A percentile compares a stretch with the other conserved stretches of the same genome.
These are phyloP conservation scores for Cairneyella variabilis DNA, from an alignment of 495 filamentous ascomycete genomes.

Conservation along the genomic window DNA sequence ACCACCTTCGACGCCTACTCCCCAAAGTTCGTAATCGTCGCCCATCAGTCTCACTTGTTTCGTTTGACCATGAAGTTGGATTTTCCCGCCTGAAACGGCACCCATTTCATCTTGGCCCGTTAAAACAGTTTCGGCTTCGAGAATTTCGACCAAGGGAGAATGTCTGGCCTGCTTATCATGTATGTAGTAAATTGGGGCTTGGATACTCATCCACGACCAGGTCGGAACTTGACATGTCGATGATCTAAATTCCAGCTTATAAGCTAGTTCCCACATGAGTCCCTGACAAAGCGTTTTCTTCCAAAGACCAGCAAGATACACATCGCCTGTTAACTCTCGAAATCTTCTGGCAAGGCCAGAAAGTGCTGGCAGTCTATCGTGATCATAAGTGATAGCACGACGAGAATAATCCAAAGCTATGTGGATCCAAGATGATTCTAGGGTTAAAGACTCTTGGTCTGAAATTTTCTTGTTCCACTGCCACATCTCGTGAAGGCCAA, in stretches of 20 bases:
- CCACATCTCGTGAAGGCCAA: background rate
- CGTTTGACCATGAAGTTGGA: constrained; percentile 3
- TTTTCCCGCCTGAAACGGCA: constrained; percentile 1
- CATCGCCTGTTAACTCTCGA: constrained; percentile 3
- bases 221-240: constrained; percentile 3
- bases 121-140: constrained; percentile 1
- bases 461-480: constrained; percentile 5
- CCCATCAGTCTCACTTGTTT: background rate
- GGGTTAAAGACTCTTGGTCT: background rate
- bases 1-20: constrained; percentile 1
- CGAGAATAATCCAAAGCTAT: constrained; percentile 3
- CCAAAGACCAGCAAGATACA: constrained; percentile 12
- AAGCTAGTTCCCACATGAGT: background rate
- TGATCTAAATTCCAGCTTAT: background rate
- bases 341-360: constrained; percentile 4
- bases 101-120: background rate
- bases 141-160: constrained; percentile 4
- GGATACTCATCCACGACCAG: constrained; percentile 5
- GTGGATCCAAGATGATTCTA: constrained; percentile 1
- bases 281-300: constrained; percentile 2
- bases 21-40: background rate
- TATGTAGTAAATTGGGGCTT: background rate
- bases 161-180: background rate
- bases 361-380: constrained; percentile 8
- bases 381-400: constrained; percentile 8